Evolutionary conservation across 192 early-diverging fungal species (phyloP).

Genomic region (Kickxella alabastrina): DNA sequence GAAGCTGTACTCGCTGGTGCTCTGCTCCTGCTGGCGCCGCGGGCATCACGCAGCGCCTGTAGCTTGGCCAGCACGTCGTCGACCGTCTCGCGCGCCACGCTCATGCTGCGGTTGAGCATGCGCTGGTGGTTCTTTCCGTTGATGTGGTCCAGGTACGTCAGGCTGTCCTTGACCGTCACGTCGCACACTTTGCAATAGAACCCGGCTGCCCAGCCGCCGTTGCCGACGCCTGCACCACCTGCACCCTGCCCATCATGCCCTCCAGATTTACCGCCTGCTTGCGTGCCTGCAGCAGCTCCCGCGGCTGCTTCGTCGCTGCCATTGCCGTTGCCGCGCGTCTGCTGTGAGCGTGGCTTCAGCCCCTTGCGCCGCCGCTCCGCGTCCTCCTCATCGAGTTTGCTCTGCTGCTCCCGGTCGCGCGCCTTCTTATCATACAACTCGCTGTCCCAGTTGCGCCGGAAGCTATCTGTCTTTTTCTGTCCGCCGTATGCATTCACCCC

Average conservation of each 20-base stretch:
- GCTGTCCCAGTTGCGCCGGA: constrained; percentile 62
- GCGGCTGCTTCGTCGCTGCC: constrained; percentile 20
- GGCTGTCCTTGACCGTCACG: constrained; percentile 82
- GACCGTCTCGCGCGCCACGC: constrained; percentile 71
- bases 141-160: constrained; percentile 86
- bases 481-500: constrained; percentile 9
- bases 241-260: constrained; percentile 73
- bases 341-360: constrained; percentile 18
- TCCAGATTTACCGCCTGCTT: constrained; percentile 66
- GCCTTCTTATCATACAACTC: constrained; percentile 66
- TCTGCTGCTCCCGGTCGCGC: constrained; percentile 55
- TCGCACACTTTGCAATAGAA: constrained; percentile 92
- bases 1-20: constrained; percentile 39
- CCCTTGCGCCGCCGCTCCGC: constrained; percentile 58
- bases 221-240: constrained; percentile 65
- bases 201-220: constrained; percentile 68
- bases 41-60: constrained; percentile 65
- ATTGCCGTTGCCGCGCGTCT: background rate
- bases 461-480: constrained; percentile 19
- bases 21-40: constrained; percentile 34
- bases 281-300: constrained; percentile 55
- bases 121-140: constrained; percentile 87
- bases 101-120: constrained; percentile 76
- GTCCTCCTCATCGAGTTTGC: constrained; percentile 43
- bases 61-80: constrained; percentile 74